These are phyloP conservation scores for Saksenaea vasiformis DNA, from an alignment of 371 early-diverging fungal genomes.

Conservation along the genomic window DNA sequence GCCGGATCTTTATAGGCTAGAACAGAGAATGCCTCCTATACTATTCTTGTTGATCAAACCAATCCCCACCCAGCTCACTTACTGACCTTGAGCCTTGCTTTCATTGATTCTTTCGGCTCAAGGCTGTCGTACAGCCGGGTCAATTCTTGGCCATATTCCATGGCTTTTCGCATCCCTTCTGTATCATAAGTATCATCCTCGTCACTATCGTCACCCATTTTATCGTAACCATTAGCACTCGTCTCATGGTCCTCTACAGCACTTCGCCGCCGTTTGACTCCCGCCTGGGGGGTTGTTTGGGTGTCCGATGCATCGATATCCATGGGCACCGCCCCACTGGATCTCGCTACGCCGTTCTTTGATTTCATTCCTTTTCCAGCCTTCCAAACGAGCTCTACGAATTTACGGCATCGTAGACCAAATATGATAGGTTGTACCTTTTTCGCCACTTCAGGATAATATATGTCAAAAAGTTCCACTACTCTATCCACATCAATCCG, in stretches of 20 bases:
- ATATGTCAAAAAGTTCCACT: conserved; percentile 51
- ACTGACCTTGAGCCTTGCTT: neutral
- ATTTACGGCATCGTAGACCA: conserved; percentile 76
- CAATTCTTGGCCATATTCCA: neutral
- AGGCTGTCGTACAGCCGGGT: neutral
- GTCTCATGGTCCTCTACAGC: conserved; percentile 7
- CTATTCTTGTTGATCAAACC: neutral
- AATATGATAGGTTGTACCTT: conserved; percentile 62
- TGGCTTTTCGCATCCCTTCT: conserved; percentile 5
- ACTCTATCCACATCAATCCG: conserved; percentile 71
- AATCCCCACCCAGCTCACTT: too few species aligned
- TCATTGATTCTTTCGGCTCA: neutral
- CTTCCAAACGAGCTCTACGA: conserved; percentile 74
- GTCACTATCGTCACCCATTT: neutral
- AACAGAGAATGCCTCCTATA: conserved; percentile 62
- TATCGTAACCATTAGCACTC: neutral
- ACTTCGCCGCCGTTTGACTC: conserved; percentile 38
- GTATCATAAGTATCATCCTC: conserved; percentile 5
- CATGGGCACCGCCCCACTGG: conserved; percentile 7
- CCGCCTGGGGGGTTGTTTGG: conserved; percentile 15
- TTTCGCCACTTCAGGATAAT: conserved; percentile 62
- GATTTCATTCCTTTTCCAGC: neutral
- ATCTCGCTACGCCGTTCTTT: neutral
- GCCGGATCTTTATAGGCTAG: conserved; percentile 70
- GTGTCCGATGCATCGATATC: conserved; percentile 22